phyloP scores from a whole-genome alignment of 257 asterid species.

The Buddleja alternifolia region DNA sequence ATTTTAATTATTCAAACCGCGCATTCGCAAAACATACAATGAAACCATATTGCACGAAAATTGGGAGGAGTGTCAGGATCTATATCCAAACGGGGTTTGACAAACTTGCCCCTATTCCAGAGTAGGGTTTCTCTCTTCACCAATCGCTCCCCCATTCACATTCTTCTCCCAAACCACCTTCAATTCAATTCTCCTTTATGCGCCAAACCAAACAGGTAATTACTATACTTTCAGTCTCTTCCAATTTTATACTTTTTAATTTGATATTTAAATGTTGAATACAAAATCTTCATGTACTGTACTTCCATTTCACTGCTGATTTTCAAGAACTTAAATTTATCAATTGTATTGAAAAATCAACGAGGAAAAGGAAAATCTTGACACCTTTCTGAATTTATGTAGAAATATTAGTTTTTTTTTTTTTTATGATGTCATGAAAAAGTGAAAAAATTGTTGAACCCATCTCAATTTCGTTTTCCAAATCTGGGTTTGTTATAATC shows the following conservation, averaged over 20 bases:
- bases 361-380: slow-evolving; percentile 1
- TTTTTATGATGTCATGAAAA: background rate
- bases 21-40: no score
- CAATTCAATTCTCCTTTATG: slow-evolving; percentile 29
- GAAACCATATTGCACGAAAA: no score
- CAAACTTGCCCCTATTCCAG: slow-evolving; percentile 31
- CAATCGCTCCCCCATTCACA: slow-evolving; percentile 41
- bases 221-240: no score
- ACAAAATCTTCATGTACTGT: background rate
- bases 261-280: slow-evolving; percentile 17
- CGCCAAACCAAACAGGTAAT: slow-evolving; percentile 45
- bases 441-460: slow-evolving; percentile 10
- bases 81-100: slow-evolving; percentile 13
- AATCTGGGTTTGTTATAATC: slow-evolving; percentile 9
- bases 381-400: slow-evolving; percentile 24
- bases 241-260: slow-evolving; percentile 3
- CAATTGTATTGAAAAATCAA: slow-evolving; percentile 13
- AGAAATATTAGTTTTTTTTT: background rate
- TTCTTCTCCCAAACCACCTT: slow-evolving; percentile 31
- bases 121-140: slow-evolving; percentile 38
- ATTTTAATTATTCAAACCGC: no score
- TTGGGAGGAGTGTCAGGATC: no score
- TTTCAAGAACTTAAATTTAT: no score
- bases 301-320: slow-evolving; percentile 5
- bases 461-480: slow-evolving; percentile 11